A percentile compares a stretch with the other conserved stretches of the same genome.
phyloP scores from a whole-genome alignment of 768 basidiomycete species.

The Tylopilus subfusipes region DNA sequence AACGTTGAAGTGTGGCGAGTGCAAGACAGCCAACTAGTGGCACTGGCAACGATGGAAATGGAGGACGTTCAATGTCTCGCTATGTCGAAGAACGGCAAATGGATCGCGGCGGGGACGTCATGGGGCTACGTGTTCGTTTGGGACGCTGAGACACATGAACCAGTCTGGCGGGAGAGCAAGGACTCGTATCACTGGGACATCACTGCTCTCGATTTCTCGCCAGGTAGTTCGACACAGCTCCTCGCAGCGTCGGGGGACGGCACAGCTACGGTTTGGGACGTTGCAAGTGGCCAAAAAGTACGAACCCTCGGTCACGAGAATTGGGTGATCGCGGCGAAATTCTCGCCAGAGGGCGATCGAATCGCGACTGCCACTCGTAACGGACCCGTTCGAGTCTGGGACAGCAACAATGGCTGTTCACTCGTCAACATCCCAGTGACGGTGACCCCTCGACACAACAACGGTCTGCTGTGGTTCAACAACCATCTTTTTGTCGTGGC shows the following conservation, averaged over 20 bases:
- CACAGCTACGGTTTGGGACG: neutral
- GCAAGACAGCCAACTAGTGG: neutral
- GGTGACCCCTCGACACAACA: neutral
- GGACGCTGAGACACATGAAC: neutral
- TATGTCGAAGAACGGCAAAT: neutral
- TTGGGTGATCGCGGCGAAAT: neutral
- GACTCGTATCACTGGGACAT: neutral
- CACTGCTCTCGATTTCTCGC: neutral
- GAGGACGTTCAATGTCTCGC: neutral
- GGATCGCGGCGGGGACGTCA: neutral
- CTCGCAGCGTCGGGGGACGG: neutral
- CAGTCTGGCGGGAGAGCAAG: neutral
- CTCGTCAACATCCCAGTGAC: neutral
- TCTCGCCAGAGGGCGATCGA: neutral
- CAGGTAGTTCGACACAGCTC: neutral
- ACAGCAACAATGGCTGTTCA: neutral
- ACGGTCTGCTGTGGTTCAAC: neutral
- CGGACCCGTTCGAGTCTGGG: neutral
- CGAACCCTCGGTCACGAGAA: neutral
- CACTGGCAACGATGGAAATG: neutral
- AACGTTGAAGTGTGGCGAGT: neutral
- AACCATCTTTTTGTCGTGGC: neutral
- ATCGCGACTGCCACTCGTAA: neutral
- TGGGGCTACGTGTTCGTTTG: neutral
- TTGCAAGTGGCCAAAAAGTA: neutral